Evolutionary conservation across 441 rosid species (phyloP).

Genomic region (Erodium texanum): DNA sequence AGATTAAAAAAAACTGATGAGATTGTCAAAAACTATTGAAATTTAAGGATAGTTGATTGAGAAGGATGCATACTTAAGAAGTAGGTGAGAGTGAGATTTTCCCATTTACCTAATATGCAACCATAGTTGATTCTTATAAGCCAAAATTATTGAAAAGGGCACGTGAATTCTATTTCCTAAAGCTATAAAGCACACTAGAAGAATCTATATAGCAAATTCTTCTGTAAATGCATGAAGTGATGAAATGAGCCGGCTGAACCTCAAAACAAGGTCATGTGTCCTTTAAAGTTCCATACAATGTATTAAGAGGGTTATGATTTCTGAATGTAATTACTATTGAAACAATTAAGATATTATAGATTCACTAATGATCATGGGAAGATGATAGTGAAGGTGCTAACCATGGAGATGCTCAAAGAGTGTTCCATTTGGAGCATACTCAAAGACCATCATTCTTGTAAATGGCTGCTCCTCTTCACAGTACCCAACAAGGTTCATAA

Average conservation of each 20-base stretch:
- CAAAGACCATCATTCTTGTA: slow-evolving; percentile 85
- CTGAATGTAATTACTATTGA: neutral
- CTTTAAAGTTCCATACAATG: too few species aligned
- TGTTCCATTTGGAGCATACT: slow-evolving; percentile 91
- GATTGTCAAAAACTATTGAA: too few species aligned
- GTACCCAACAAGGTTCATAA: slow-evolving; percentile 71
- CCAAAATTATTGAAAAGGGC: neutral
- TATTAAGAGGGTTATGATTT: too few species aligned
- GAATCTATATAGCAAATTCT: too few species aligned
- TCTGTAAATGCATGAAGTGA: too few species aligned
- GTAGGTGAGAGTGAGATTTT: too few species aligned
- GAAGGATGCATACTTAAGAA: too few species aligned
- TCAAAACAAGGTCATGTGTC: neutral
- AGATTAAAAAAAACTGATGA: too few species aligned
- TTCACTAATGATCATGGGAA: neutral
- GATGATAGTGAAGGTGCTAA: slow-evolving; percentile 30
- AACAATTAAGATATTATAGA: neutral
- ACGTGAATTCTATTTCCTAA: neutral
- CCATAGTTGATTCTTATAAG: neutral
- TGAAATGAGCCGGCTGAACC: neutral
- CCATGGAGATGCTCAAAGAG: slow-evolving; percentile 91
- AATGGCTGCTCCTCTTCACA: slow-evolving; percentile 83
- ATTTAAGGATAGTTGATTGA: too few species aligned
- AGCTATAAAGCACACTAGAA: neutral
- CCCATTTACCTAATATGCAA: neutral